Conservation (phyloP, 257 asterid species). For the Hygrophila difformis region DNA sequence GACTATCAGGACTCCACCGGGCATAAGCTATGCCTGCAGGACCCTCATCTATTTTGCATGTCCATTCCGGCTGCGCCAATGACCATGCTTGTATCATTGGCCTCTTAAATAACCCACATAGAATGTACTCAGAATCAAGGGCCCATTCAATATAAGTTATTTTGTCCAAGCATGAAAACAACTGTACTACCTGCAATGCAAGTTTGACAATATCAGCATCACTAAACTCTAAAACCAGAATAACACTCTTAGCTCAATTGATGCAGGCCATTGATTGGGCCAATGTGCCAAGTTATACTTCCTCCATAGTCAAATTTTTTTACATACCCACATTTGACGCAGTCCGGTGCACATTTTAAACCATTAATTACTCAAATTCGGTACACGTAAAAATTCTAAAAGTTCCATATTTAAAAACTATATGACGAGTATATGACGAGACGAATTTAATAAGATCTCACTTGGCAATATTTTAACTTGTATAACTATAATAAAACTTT, state of each 20-base stretch:
- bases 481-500: too few species aligned
- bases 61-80: conserved; percentile 92
- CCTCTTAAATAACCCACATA: conserved; percentile 83
- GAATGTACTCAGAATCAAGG: conserved; percentile 85
- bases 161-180: conserved; percentile 90
- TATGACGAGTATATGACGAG: too few species aligned
- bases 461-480: too few species aligned
- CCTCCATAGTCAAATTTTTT: too few species aligned
- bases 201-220: conserved; percentile 8
- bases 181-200: conserved; percentile 65
- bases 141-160: conserved; percentile 97
- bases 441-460: too few species aligned
- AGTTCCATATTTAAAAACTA: too few species aligned
- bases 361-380: too few species aligned
- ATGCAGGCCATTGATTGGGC: neutral
- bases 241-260: conserved; percentile 1
- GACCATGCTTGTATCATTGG: conserved; percentile 99
- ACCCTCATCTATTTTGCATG: conserved; percentile 98
- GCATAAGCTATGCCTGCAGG: conserved; percentile 93
- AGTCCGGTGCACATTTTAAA: too few species aligned
- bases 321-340: too few species aligned
- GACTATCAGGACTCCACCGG: conserved; percentile 99
- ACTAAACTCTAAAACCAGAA: conserved; percentile 12
- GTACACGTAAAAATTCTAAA: too few species aligned
- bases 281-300: neutral